These are phyloP conservation scores for Aspergillus baeticus DNA, from an alignment of 495 filamentous ascomycete genomes.

Conservation along the genomic window DNA sequence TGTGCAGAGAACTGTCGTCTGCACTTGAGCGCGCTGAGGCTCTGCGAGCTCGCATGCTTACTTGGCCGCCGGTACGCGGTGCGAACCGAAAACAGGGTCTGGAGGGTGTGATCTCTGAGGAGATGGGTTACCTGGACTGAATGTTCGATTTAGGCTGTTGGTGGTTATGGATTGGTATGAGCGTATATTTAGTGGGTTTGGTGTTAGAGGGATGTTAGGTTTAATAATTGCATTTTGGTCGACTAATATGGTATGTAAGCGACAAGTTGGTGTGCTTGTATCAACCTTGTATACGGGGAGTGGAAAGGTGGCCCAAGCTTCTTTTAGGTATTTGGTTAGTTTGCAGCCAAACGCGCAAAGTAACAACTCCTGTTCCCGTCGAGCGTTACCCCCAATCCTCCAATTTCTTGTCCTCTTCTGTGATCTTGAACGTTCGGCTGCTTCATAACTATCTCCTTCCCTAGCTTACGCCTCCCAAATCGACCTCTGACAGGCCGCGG, in stretches of 20 bases:
- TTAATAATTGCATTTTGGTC: too few relatives aligned
- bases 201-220: too few relatives aligned
- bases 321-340: slow-evolving; percentile 30
- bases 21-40: slow-evolving; percentile 45
- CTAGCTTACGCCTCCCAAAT: slow-evolving; percentile 7
- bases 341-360: slow-evolving; percentile 13
- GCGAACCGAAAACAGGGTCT: slow-evolving; percentile 40
- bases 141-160: not conserved
- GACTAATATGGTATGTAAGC: too few relatives aligned
- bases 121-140: slow-evolving; percentile 58
- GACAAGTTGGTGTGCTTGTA: too few relatives aligned
- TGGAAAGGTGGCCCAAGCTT: slow-evolving; percentile 41
- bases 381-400: slow-evolving; percentile 9
- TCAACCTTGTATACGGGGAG: too few relatives aligned
- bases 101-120: slow-evolving; percentile 53
- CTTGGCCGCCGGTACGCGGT: slow-evolving; percentile 50
- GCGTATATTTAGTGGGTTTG: too few relatives aligned
- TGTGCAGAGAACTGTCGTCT: slow-evolving; percentile 40
- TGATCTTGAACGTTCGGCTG: not conserved
- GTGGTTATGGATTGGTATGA: too few relatives aligned
- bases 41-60: slow-evolving; percentile 34
- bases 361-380: slow-evolving; percentile 7
- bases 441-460: not conserved
- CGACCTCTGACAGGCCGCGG: slow-evolving; percentile 32
- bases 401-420: not conserved